phyloP scores from a whole-genome alignment of 179 eudicot genomes.

The Beta lomatogona region DNA sequence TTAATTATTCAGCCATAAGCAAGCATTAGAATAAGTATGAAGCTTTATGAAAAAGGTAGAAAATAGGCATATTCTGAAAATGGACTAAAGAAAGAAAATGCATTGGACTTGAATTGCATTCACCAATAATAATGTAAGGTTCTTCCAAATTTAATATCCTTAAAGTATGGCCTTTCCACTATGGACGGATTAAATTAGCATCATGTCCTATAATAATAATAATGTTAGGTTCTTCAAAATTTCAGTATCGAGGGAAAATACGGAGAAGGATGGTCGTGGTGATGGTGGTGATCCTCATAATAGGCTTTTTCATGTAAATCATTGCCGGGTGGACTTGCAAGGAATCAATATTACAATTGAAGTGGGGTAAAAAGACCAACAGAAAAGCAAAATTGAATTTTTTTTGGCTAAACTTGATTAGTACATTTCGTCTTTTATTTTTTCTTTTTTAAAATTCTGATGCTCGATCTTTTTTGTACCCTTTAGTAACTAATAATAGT shows the following conservation, averaged over 20 bases:
- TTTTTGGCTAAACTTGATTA: no score
- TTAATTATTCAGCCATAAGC: background rate
- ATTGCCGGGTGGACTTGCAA: slow-evolving; percentile 19
- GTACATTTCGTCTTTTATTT: no score
- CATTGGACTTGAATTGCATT: slow-evolving; percentile 2
- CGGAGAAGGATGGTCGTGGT: background rate
- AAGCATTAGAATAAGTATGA: background rate
- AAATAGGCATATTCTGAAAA: slow-evolving; percentile 21
- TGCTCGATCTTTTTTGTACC: no score
- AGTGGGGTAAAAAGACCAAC: slow-evolving; percentile 10
- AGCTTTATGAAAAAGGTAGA: background rate
- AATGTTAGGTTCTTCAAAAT: background rate
- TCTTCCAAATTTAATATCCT: background rate
- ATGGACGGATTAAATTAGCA: slow-evolving; percentile 11
- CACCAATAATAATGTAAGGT: background rate
- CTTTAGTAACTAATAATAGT: no score
- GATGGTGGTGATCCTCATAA: slow-evolving; percentile 1
- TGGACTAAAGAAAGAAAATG: slow-evolving; percentile 13
- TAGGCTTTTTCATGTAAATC: slow-evolving; percentile 17
- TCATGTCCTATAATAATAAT: slow-evolving; percentile 1
- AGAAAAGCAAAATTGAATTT: no score
- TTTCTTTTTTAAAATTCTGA: no score
- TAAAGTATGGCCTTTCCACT: slow-evolving; percentile 4
- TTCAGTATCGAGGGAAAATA: background rate
- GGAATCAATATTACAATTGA: slow-evolving; percentile 2